Evolutionary conservation across 2,329 filamentous ascomycete species (phyloP), one percentile per base, ranked within the genome.

Genomic region (Cladosporium velox): DNA sequence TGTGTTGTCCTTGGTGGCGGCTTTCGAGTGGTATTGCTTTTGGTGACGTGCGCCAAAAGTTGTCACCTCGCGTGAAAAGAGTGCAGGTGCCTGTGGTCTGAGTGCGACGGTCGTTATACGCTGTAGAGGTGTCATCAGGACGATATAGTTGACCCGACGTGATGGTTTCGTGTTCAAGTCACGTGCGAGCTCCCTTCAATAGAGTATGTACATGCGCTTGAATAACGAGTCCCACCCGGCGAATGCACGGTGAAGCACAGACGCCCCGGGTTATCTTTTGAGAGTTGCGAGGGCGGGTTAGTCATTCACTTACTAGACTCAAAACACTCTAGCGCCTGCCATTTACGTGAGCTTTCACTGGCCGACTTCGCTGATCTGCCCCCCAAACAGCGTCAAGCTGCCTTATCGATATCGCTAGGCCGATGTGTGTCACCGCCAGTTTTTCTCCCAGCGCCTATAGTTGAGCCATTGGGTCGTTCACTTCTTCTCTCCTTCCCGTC

Each of bases 381-480:
- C 52, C 52, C 30, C 28, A 55, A 55, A 34, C 24, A 34, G 52
- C 28, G 8, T n/a, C 28, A 32, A 55, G 28, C 52, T 34, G 28
- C 30, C 28, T 55, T 55, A 55, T 55, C 52, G 52, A 55, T 55
- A 55, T 18, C 15, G n/a, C 52, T 55, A 55, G 52, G 18, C 28
- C n/a, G 52, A 34, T 55, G 52, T 55, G 52, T 49, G 59, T 61
- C 59, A 61, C 59, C 41, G 59, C 59, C 44, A 30, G 51, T 44
- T 63, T 63, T 63, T 54, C 49, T 15, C 60, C 41, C 58, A 44
- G 52, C 52, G n/a, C n/a, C n/a, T 30, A 55, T 34, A 55, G 28
- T 55, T 32, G 24, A 54, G 60, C 60, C 60, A 63, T 63, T 63
- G 60, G 49, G 5, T 44, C 11, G 15, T 11, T 38, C 12, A 26